Conservation (phyloP, 495 filamentous ascomycete genomes). For the Trichoderma asperelloides region DNA sequence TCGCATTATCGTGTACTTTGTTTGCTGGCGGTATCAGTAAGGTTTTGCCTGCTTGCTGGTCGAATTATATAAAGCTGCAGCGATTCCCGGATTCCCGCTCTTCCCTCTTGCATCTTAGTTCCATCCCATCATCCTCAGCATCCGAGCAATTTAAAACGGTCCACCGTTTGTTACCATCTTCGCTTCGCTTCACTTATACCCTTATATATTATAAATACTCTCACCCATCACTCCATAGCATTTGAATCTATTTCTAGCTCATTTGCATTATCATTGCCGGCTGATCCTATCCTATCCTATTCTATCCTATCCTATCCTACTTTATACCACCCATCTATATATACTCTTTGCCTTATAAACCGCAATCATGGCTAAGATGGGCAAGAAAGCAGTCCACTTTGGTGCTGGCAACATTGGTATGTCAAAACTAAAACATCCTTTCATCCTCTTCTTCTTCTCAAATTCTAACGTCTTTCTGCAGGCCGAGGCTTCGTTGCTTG, state of each 20-base stretch:
- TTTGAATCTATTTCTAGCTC: too few species aligned
- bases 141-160: neutral
- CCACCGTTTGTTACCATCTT: neutral
- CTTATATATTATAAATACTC: too few species aligned
- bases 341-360: too few species aligned
- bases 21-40: too few species aligned
- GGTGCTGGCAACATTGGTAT: constrained; percentile 82
- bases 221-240: too few species aligned
- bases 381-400: constrained; percentile 84
- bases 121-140: neutral
- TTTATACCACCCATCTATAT: neutral
- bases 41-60: neutral
- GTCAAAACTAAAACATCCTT: neutral
- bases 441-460: constrained; percentile 12
- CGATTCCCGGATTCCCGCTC: neutral
- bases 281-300: neutral
- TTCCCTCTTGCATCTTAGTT: neutral
- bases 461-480: constrained; percentile 13
- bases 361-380: constrained; percentile 33
- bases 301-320: neutral
- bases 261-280: too few species aligned
- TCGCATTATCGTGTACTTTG: neutral
- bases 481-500: constrained; percentile 48
- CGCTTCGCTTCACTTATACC: neutral
- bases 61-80: constrained; percentile 1